phyloP scores from a whole-genome alignment of 805 yeast genomes.

The Ogataea nakhonphanomensis region DNA sequence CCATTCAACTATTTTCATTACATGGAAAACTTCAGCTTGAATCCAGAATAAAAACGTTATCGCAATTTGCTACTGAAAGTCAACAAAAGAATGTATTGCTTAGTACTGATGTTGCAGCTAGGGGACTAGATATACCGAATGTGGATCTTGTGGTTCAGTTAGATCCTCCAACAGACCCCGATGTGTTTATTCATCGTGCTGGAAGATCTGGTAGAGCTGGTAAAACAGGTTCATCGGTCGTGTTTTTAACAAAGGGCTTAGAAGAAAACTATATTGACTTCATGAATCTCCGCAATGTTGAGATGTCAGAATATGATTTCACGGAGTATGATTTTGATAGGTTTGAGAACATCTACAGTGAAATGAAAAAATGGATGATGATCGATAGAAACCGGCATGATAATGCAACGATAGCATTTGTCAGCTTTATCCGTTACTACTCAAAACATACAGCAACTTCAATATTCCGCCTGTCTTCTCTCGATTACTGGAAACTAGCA shows the following conservation, averaged over 20 bases:
- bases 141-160: constrained; percentile 92
- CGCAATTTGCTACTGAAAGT: constrained; percentile 49
- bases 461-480: constrained; percentile 68
- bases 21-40: constrained; percentile 90
- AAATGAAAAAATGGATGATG: constrained; percentile 52
- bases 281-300: constrained; percentile 67
- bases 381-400: constrained; percentile 82
- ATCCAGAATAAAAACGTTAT: constrained; percentile 71
- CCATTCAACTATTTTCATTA: constrained; percentile 55
- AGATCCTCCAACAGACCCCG: constrained; percentile 94
- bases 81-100: constrained; percentile 58
- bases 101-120: constrained; percentile 98
- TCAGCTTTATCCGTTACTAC: constrained; percentile 79
- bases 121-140: constrained; percentile 94
- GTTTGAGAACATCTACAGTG: constrained; percentile 27
- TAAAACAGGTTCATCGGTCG: constrained; percentile 71
- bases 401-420: constrained; percentile 71
- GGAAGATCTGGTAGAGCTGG: constrained; percentile 88
- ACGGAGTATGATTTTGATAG: constrained; percentile 8
- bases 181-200: constrained; percentile 67
- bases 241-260: constrained; percentile 66
- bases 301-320: constrained; percentile 17
- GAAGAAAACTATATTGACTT: constrained; percentile 83
- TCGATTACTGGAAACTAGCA: constrained; percentile 74
- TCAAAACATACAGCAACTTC: constrained; percentile 86